Conservation (phyloP, 768 basidiomycete genomes). For the Tulasnella sp. region DNA sequence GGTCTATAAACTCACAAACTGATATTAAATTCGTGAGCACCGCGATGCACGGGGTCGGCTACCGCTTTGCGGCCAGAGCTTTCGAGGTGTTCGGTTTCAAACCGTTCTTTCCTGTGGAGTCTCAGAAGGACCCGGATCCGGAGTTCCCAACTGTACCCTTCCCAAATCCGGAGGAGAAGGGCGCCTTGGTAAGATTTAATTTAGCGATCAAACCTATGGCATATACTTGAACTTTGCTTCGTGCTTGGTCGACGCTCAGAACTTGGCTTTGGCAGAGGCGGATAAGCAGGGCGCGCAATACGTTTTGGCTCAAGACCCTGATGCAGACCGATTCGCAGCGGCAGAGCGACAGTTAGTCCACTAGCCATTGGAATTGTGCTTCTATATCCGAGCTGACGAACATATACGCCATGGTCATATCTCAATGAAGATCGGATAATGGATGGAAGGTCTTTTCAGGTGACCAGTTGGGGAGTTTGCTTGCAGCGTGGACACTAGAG, state of each 20-base stretch:
- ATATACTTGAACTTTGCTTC: too few relatives aligned
- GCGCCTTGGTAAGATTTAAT: conserved; percentile 29
- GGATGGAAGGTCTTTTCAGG: conserved; percentile 69
- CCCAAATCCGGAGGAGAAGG: conserved; percentile 88
- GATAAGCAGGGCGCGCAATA: conserved; percentile 42
- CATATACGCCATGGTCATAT: conserved; percentile 6
- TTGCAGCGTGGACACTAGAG: conserved; percentile 36
- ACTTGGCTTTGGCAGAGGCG: conserved; percentile 60
- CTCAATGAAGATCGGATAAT: conserved; percentile 34
- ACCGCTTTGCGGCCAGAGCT: conserved; percentile 47
- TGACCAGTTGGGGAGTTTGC: conserved; percentile 63
- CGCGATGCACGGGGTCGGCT: conserved; percentile 83
- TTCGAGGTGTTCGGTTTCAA: conserved; percentile 51
- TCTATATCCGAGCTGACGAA: background rate
- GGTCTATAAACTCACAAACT: conserved; percentile 31
- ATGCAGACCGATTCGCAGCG: conserved; percentile 72
- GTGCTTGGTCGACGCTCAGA: conserved; percentile 32
- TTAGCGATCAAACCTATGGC: too few relatives aligned
- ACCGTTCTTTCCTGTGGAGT: conserved; percentile 47
- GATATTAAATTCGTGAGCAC: conserved; percentile 67
- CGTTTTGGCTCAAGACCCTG: conserved; percentile 83
- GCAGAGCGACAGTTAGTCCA: conserved; percentile 50
- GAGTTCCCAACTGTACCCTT: conserved; percentile 77
- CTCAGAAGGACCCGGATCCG: conserved; percentile 68
- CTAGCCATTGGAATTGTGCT: background rate